Evolutionary conservation across 2,329 filamentous ascomycete genomes (phyloP).

Genomic region (Cladorrhinum sp.): DNA sequence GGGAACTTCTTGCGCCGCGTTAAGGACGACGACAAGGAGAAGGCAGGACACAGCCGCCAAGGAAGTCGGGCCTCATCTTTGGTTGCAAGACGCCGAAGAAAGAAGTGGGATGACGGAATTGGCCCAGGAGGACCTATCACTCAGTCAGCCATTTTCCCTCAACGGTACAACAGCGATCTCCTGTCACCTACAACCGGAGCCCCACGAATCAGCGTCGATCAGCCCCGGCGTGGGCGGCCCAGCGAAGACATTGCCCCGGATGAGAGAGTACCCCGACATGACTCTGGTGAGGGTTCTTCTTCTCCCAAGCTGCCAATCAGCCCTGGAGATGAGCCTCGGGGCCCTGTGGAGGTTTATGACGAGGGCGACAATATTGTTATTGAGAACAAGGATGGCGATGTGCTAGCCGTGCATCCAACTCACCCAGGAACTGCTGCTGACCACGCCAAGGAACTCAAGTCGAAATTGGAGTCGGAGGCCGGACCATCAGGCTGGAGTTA

Average conservation of each 20-base stretch:
- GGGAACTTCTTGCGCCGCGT: slow-evolving; percentile 79
- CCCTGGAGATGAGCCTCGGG: slow-evolving; percentile 6
- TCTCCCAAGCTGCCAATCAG: too few species aligned
- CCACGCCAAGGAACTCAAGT: slow-evolving; percentile 29
- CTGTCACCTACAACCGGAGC: slow-evolving; percentile 12
- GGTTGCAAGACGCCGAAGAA: slow-evolving; percentile 61
- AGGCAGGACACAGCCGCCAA: slow-evolving; percentile 39
- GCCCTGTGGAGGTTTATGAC: slow-evolving; percentile 66
- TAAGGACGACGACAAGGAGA: slow-evolving; percentile 66
- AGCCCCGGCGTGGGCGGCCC: slow-evolving; percentile 23
- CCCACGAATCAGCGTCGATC: slow-evolving; percentile 15
- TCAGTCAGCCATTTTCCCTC: slow-evolving; percentile 83
- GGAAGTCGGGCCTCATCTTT: slow-evolving; percentile 59
- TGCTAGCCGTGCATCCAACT: slow-evolving; percentile 62
- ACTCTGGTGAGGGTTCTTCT: slow-evolving; percentile 7
- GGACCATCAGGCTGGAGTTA: slow-evolving; percentile 41
- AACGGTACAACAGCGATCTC: slow-evolving; percentile 37
- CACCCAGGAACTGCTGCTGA: slow-evolving; percentile 18
- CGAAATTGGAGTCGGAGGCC: slow-evolving; percentile 35
- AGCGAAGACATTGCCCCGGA: not conserved
- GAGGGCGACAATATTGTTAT: slow-evolving; percentile 78
- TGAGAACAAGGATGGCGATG: slow-evolving; percentile 84
- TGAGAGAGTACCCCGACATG: slow-evolving; percentile 13
- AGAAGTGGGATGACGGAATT: slow-evolving; percentile 67
- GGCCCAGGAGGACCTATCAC: slow-evolving; percentile 84